Conservation (phyloP, 148 eudicot species). For the Drosera capensis region DNA sequence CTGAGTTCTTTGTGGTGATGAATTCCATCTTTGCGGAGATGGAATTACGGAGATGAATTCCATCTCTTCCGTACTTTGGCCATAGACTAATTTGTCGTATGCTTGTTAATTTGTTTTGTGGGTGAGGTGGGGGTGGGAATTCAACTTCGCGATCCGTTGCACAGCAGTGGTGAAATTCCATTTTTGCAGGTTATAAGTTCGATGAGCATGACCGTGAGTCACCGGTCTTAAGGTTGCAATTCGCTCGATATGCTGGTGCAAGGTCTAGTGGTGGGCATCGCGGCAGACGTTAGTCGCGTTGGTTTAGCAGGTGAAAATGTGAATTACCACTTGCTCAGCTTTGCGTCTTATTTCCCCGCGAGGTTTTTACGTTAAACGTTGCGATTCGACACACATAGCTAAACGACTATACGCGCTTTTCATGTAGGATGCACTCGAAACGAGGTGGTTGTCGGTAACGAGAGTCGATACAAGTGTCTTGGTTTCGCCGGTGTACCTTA, state of each 20-base stretch:
- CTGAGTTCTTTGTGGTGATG: no score
- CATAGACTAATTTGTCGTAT: no score
- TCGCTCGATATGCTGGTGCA: conserved; percentile 84
- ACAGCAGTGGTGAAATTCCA: conserved; percentile 38
- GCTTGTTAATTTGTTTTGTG: no score
- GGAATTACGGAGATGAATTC: no score
- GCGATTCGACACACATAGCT: not conserved
- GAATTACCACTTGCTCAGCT: not conserved
- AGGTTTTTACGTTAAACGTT: not conserved
- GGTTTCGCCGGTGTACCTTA: not conserved
- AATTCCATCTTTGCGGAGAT: no score
- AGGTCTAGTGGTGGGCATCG: conserved; percentile 57
- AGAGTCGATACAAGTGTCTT: not conserved
- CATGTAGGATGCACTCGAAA: not conserved
- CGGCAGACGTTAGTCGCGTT: conserved; percentile 18
- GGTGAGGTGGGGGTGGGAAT: no score
- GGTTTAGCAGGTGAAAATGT: conserved; percentile 1
- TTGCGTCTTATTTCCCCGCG: not conserved
- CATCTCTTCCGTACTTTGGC: no score
- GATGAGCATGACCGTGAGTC: conserved; percentile 82
- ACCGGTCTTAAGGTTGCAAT: conserved; percentile 49
- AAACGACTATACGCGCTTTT: not conserved
- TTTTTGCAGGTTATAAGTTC: conserved; percentile 93
- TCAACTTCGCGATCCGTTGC: conserved; percentile 6
- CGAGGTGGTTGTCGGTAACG: not conserved